Evolutionary conservation across 106 monocot genomes (phyloP), one percentile per base, ranked within the genome.

Genomic region (Agapanthus africanus): DNA sequence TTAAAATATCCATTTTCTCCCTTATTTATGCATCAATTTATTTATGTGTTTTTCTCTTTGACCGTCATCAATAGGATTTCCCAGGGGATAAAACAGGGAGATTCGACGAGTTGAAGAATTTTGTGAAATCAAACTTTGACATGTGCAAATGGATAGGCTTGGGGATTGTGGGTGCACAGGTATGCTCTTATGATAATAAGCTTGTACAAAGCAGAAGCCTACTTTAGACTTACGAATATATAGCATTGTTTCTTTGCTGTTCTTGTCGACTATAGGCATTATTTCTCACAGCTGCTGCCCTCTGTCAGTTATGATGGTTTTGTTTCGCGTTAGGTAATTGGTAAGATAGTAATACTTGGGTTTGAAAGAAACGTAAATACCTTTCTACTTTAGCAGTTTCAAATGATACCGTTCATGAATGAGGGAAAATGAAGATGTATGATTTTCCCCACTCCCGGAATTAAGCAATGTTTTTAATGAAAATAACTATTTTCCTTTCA

Each of bases 91-190:
- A 70, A n/a, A 90, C 83, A 40, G 90, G 83, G 41, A 86, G 68
- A 70, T 77, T 90, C 36, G 11, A 83, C 10, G 83, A 83, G 19
- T 75, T 90, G 34, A 79, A 79, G 66, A 71, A 86, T 25, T 90
- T 90, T 74, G 78, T 90, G n/a, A 71, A 51, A 34, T 74, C 75
- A 49, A 90, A 90, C 65, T 81, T 81, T 73, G 79, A 83, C 22
- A 71, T 86, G 63, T 86, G 86, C 79, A 80, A 83, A 79, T 86
- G 86, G 86, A 81, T 84, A 78, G 86, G 78, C 38, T 69, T 79
- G 41, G 68, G 59, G 14, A 49, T 84, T 49, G 79, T 84, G 23
- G 80, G 73, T 72, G 78, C 81, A 23, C 86, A 90, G 86, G 90
- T 90, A 79, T 27, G 13, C 28, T 64, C 13, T 69, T 36, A 49